Evolutionary conservation across 139 green algal species (phyloP).

Genomic region (Chlorella sp.): DNA sequence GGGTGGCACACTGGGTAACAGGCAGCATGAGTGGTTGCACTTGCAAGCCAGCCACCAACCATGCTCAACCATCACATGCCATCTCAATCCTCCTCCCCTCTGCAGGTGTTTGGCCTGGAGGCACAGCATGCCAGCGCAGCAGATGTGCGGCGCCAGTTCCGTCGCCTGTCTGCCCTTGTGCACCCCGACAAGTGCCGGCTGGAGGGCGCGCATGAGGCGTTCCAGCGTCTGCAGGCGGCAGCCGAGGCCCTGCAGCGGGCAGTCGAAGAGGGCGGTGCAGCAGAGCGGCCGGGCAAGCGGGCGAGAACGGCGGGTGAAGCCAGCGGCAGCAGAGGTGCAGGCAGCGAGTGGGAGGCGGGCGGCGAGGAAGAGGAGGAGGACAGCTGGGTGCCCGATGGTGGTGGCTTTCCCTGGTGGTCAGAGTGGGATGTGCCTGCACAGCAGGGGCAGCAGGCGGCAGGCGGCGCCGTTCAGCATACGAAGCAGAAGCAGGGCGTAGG

Average conservation of each 20-base stretch:
- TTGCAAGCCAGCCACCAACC: background rate
- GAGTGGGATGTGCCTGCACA: conserved; percentile 26
- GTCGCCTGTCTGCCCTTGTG: conserved; percentile 40
- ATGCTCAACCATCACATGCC: background rate
- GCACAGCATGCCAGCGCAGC: background rate
- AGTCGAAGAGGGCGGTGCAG: background rate
- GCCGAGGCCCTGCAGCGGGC: conserved; percentile 10
- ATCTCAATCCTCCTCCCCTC: background rate
- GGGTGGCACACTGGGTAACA: background rate
- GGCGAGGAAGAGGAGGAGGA: background rate
- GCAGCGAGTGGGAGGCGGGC: background rate
- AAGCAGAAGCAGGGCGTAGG: background rate
- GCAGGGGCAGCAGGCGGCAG: background rate
- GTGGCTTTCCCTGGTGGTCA: conserved; percentile 38
- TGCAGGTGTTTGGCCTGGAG: conserved; percentile 22
- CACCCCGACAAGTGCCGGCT: conserved; percentile 57
- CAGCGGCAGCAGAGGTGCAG: background rate
- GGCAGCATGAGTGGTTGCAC: too few relatives aligned
- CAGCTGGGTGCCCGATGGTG: background rate
- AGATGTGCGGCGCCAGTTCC: conserved; percentile 33
- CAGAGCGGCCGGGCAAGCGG: background rate
- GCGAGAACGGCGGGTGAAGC: background rate
- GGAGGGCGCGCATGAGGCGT: conserved; percentile 19
- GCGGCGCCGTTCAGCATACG: background rate
- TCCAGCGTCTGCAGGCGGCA: conserved; percentile 30